Evolutionary conservation across 2,329 filamentous ascomycete genomes (phyloP).

Genomic region (Pseudogymnoascus sp.): DNA sequence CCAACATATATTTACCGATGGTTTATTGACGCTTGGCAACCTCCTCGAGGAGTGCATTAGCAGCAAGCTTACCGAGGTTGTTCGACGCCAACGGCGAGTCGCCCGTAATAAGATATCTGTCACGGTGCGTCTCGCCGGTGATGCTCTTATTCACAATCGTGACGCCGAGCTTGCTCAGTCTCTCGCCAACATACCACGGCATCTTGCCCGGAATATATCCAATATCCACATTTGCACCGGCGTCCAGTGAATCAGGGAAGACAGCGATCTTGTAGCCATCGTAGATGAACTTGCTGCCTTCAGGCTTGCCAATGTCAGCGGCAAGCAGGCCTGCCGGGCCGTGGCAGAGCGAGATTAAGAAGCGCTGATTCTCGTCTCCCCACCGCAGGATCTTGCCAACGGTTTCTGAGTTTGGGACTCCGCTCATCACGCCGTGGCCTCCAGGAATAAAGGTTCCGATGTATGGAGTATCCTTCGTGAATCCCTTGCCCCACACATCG

Average conservation of each 20-base stretch:
- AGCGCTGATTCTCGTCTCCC: conserved; percentile 13
- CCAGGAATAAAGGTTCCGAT: conserved; percentile 14
- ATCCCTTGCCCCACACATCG: conserved; percentile 12
- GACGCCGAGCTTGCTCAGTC: conserved; percentile 13
- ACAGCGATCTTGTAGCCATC: conserved; percentile 15
- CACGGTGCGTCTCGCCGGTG: conserved; percentile 14
- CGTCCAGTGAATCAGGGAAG: conserved; percentile 14
- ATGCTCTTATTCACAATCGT: conserved; percentile 13
- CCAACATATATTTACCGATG: too few species aligned
- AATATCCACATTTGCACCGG: conserved; percentile 13
- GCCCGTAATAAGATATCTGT: conserved; percentile 13
- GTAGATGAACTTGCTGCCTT: conserved; percentile 16
- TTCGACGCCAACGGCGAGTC: conserved; percentile 14
- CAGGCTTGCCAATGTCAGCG: conserved; percentile 13
- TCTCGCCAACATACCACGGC: conserved; percentile 13
- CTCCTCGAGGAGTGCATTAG: too few species aligned
- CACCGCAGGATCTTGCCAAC: conserved; percentile 14
- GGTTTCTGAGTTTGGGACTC: conserved; percentile 11
- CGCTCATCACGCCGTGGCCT: conserved; percentile 13
- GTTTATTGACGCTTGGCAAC: too few species aligned
- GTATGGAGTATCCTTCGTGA: conserved; percentile 14
- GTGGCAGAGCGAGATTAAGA: conserved; percentile 15
- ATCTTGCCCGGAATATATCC: conserved; percentile 16
- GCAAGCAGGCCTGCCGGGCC: conserved; percentile 13
- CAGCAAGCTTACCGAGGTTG: too few species aligned